Base-by-base conservation (phyloP, 805 yeast species). In the Saturnispora hagleri region DNA sequence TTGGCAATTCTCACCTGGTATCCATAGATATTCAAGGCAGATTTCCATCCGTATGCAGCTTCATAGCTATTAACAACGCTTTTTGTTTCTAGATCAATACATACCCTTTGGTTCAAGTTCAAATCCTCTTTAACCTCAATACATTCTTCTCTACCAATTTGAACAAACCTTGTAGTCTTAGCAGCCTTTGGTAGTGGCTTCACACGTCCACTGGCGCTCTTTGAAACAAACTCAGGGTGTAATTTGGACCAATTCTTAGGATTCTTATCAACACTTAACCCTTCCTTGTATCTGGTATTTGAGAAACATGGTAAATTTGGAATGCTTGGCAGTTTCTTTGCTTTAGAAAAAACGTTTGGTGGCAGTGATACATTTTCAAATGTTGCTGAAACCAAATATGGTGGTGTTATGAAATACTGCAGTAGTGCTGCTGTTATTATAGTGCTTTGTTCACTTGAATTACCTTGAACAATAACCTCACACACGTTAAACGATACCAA, bases 81-180 rank as follows among this genome's bases (percentile, higher is more conserved):
- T 48, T 74, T 75, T 10, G 76, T 76, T 44, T 78, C 70, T 9
- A 81, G 56, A 60, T 90, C 88, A 2, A 90, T 87, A 0, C 95
- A 87, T 9, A 90, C 96, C 57, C 95, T 72, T 15, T 84, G 88
- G 58, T 86, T 81, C 0, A 80, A 76, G 3, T 96, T 96, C 3
- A 87, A 82, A 52, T 81, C 81, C 56, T 76, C 78, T 7, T 66
- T 66, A 48, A 89, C 72, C 62, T 83, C 83, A 33, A 89, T 58
- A 17, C 82, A 73, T 50, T 76, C 68, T 2, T 71, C 69, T 51
- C 73, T 76, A 1, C 97, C 97, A 44, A 89, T 73, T 60, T 89
- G 88, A 47, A 89, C 86, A 60, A 73, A 86, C 58, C 81, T 82
- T 5, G 97, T 89, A 40, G 73, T 73, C 34, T 74, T 68, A 42